Evolutionary conservation across 1,284 basidiomycete genomes (phyloP).

Genomic region (Rhodofomes roseus): DNA sequence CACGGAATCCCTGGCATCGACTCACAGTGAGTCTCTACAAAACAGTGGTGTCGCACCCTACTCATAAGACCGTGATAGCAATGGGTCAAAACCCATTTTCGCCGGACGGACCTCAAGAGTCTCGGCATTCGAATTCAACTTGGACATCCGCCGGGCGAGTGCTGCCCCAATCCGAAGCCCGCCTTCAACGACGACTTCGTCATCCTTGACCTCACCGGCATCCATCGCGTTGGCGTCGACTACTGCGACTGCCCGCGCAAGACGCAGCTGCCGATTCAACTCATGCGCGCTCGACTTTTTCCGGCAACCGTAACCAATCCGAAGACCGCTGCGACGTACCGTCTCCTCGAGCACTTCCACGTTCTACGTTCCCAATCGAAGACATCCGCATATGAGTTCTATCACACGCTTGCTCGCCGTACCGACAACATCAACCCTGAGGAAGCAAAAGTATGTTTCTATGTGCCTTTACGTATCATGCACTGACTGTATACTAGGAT

Average conservation of each 20-base stretch:
- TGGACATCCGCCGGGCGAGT: conserved; percentile 16
- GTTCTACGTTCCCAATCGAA: conserved; percentile 17
- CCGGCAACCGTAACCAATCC: conserved; percentile 25
- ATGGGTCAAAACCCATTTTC: too few species aligned
- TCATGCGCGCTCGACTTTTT: conserved; percentile 24
- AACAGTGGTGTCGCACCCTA: too few species aligned
- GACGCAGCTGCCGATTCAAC: conserved; percentile 12
- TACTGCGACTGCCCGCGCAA: conserved; percentile 28
- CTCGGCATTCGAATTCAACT: conserved; percentile 14
- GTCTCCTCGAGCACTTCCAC: conserved; percentile 27
- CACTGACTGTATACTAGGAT: too few species aligned
- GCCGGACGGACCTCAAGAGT: too few species aligned
- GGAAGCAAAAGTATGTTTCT: neutral
- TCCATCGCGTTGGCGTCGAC: conserved; percentile 28
- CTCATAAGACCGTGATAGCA: too few species aligned
- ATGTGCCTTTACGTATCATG: too few species aligned
- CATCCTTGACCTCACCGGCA: conserved; percentile 28
- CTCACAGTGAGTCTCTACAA: too few species aligned
- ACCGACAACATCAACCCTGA: conserved; percentile 7
- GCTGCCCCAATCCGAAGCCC: conserved; percentile 4
- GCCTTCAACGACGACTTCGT: conserved; percentile 17
- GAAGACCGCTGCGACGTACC: conserved; percentile 25
- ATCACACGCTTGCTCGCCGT: conserved; percentile 22
- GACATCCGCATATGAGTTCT: conserved; percentile 20
- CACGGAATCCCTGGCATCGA: too few species aligned